Percentiles rank a stretch among this genome's conserved stretches.
Conservation (phyloP, 106 monocot species). For the Triglochin maritima region DNA sequence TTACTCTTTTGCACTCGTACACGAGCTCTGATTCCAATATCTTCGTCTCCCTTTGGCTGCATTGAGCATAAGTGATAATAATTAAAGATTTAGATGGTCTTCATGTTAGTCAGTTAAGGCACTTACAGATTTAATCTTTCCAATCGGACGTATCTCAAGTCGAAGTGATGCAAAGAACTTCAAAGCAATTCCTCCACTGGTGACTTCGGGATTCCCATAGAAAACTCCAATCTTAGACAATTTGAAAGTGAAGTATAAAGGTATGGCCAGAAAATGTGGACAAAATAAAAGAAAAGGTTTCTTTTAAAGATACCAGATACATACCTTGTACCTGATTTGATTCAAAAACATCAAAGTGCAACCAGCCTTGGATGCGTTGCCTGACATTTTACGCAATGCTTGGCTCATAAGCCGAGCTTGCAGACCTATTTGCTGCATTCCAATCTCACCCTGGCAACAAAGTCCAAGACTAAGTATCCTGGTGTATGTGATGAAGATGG, state of each 20-base stretch:
- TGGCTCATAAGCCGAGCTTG: conserved; percentile 99
- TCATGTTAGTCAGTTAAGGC: background rate
- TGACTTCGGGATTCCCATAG: conserved; percentile 99
- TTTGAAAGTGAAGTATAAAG: conserved; percentile 1
- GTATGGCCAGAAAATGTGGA: conserved; percentile 2
- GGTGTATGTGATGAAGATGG: background rate
- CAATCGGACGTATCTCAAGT: conserved; percentile 89
- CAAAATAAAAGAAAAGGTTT: background rate
- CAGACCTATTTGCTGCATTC: conserved; percentile 48
- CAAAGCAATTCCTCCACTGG: conserved; percentile 96
- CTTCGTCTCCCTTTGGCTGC: conserved; percentile 61
- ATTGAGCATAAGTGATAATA: background rate
- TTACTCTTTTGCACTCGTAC: conserved; percentile 36
- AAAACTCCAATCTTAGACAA: conserved; percentile 79
- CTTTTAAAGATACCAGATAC: conserved; percentile 6
- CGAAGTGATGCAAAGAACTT: conserved; percentile 98
- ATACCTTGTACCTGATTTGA: conserved; percentile 89
- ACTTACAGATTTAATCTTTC: conserved; percentile 88
- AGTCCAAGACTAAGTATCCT: background rate
- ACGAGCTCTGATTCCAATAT: conserved; percentile 23
- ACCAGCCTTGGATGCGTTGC: conserved; percentile 98
- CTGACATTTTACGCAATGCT: conserved; percentile 98
- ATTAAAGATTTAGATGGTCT: background rate
- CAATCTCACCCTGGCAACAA: conserved; percentile 22
- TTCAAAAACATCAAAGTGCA: conserved; percentile 97